phyloP scores from a whole-genome alignment of 345 rosid genomes.

The Heritiera littoralis region DNA sequence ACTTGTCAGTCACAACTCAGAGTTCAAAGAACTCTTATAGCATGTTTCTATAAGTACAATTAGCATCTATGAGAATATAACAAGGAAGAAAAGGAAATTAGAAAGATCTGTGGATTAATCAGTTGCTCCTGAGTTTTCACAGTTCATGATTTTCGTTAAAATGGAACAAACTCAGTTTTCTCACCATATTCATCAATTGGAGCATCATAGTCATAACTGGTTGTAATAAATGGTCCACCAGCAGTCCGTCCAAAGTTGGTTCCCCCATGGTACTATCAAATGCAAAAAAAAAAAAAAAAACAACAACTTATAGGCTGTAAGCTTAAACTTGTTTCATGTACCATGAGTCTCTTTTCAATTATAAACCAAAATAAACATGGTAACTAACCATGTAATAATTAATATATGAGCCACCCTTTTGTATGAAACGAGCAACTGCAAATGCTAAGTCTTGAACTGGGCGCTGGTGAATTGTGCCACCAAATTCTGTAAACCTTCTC shows the following conservation, averaged over 20 bases:
- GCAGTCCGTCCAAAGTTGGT: conserved; percentile 99
- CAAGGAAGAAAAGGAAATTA: background rate
- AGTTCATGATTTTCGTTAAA: background rate
- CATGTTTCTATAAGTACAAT: background rate
- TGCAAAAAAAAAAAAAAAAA: conserved; percentile 20
- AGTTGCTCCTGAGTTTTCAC: background rate
- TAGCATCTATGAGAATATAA: background rate
- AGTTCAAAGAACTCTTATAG: background rate
- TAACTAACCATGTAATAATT: conserved; percentile 90
- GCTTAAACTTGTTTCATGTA: background rate
- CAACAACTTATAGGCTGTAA: background rate
- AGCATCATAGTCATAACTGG: conserved; percentile 98
- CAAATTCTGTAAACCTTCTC: conserved; percentile 85
- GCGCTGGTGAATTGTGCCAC: conserved; percentile 68
- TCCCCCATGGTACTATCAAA: conserved; percentile 90
- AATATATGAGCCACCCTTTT: conserved; percentile 80
- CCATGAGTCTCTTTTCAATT: background rate
- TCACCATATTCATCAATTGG: conserved; percentile 97
- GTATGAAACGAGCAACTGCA: conserved; percentile 86
- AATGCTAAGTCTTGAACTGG: conserved; percentile 97
- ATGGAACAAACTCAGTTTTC: conserved; percentile 5
- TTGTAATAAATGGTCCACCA: conserved; percentile 94
- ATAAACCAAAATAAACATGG: background rate
- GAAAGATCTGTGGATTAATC: background rate
- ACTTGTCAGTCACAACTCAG: conserved; percentile 8